Evolutionary conservation across 768 basidiomycete species (phyloP).

Genomic region (Amylocystis lapponica): DNA sequence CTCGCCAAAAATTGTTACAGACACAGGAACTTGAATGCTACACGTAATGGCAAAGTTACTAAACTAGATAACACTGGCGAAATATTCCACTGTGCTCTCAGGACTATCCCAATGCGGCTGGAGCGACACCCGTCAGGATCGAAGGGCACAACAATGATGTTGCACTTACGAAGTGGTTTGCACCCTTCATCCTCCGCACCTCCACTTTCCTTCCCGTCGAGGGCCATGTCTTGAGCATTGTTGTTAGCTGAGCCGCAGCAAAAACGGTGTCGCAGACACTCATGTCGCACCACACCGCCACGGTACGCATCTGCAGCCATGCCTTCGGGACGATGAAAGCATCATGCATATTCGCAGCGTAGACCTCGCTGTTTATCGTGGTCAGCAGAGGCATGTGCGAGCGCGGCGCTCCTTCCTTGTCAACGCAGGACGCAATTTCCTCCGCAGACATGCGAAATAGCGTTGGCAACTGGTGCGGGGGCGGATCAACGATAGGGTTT

Average conservation of each 20-base stretch:
- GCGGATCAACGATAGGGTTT: neutral
- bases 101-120: conserved; percentile 1
- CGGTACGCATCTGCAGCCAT: neutral
- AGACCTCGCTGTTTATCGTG: too few relatives aligned
- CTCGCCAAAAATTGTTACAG: too few relatives aligned
- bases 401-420: too few relatives aligned
- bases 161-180: conserved; percentile 11
- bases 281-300: conserved; percentile 4
- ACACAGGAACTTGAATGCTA: too few relatives aligned
- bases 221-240: neutral
- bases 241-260: neutral
- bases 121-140: too few relatives aligned
- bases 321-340: neutral
- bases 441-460: neutral
- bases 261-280: neutral
- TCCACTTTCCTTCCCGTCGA: neutral
- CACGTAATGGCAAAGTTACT: neutral
- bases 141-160: conserved; percentile 21
- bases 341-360: neutral
- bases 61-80: neutral
- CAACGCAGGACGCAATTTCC: too few relatives aligned
- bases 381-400: too few relatives aligned
- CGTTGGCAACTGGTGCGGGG: conserved; percentile 1
- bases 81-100: neutral
- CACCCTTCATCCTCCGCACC: neutral